These are phyloP conservation scores for Cyclotella sp. DNA, from an alignment of 108 stramenopile species.

Conservation along the genomic window DNA sequence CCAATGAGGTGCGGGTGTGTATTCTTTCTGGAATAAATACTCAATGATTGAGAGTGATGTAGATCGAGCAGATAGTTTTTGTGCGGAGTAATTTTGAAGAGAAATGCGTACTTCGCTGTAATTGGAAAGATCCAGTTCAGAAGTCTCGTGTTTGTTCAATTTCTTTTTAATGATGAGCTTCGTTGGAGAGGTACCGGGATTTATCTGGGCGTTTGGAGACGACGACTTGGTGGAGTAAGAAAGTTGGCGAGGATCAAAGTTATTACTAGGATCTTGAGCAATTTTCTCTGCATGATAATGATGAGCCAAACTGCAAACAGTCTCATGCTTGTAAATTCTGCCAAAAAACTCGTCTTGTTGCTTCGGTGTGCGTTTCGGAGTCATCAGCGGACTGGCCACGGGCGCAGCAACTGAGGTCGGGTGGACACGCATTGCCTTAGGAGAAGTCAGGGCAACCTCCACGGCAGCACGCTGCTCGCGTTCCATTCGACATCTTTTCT, in stretches of 20 bases:
- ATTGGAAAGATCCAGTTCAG: neutral
- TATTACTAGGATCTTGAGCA: neutral
- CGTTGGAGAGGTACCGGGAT: neutral
- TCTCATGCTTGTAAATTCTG: slow-evolving; percentile 1
- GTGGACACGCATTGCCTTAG: neutral
- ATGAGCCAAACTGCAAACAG: neutral
- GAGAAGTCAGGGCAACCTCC: neutral
- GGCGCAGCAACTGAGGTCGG: neutral
- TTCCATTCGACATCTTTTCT: neutral
- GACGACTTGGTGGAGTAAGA: neutral
- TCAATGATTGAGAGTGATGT: neutral
- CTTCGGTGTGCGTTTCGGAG: neutral
- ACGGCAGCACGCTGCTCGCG: neutral
- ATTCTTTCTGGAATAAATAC: neutral
- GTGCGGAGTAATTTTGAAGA: neutral
- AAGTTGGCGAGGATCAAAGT: neutral
- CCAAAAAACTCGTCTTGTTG: neutral
- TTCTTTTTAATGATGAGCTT: neutral
- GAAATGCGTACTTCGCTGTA: neutral
- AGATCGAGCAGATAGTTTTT: neutral
- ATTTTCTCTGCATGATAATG: neutral
- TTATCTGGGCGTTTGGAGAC: neutral
- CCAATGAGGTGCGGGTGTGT: neutral
- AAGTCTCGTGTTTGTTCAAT: neutral
- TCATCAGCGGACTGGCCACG: neutral